These are phyloP conservation scores for Exophiala lecanii-corni DNA, from an alignment of 2,329 filamentous ascomycete species.

Conservation along the genomic window DNA sequence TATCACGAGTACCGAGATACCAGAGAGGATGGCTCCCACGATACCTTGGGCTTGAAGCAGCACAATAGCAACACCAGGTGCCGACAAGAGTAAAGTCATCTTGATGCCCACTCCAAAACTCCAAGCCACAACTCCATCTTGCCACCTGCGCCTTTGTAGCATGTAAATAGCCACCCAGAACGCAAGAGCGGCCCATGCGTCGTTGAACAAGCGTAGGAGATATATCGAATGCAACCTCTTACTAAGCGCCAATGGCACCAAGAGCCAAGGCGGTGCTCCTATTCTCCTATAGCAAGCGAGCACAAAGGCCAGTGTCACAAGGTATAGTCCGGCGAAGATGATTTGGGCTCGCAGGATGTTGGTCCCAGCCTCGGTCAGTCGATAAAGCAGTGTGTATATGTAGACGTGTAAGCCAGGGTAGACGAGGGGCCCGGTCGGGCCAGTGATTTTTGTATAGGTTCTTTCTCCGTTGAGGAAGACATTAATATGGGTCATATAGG, in stretches of 20 bases:
- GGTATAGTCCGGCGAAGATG: constrained; percentile 75
- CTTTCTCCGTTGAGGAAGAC: constrained; percentile 76
- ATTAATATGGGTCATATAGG: constrained; percentile 90
- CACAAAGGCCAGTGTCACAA: constrained; percentile 69
- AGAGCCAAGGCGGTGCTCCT: constrained; percentile 69
- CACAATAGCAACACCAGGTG: constrained; percentile 74
- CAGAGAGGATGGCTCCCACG: constrained; percentile 60
- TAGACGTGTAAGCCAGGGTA: constrained; percentile 94
- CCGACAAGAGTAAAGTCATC: constrained; percentile 80
- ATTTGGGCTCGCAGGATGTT: constrained; percentile 78
- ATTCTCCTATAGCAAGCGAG: constrained; percentile 67
- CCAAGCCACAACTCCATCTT: constrained; percentile 66
- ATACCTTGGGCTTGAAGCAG: constrained; percentile 71
- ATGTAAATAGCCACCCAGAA: constrained; percentile 76
- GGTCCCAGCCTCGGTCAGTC: constrained; percentile 68
- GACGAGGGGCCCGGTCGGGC: constrained; percentile 86
- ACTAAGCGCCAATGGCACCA: constrained; percentile 78
- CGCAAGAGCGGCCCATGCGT: constrained; percentile 80
- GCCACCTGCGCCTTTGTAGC: constrained; percentile 72
- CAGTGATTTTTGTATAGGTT: constrained; percentile 80
- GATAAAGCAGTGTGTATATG: constrained; percentile 76
- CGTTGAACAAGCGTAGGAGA: constrained; percentile 89
- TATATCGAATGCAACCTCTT: constrained; percentile 94
- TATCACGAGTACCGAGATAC: constrained; percentile 67
- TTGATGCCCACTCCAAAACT: constrained; percentile 83